Conservation (phyloP, 345 rosid species). For the Firmiana major region DNA sequence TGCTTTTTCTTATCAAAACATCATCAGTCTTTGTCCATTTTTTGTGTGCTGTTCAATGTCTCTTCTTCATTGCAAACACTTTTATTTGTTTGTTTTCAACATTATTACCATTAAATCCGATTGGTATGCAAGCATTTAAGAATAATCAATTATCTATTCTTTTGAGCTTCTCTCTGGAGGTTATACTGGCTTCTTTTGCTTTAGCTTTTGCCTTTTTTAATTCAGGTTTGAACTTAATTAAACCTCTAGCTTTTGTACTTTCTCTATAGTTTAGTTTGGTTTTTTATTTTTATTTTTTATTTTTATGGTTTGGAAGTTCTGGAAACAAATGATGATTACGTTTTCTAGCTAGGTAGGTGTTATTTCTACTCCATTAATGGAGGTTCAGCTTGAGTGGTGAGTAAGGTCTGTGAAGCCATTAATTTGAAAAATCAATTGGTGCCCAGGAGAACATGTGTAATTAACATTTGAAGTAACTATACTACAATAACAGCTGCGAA, state of each 20-base stretch:
- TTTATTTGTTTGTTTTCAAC: neutral
- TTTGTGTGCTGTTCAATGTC: constrained; percentile 19
- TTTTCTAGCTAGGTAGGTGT: neutral
- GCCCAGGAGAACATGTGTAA: constrained; percentile 8
- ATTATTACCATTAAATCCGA: constrained; percentile 5
- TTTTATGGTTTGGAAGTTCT: neutral
- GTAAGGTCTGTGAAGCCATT: neutral
- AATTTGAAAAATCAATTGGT: neutral
- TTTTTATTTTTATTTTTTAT: neutral
- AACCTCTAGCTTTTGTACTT: neutral
- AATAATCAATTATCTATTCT: constrained; percentile 21
- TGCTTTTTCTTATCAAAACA: neutral
- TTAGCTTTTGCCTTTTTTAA: neutral
- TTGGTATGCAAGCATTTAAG: constrained; percentile 9
- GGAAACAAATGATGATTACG: neutral
- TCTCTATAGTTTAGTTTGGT: neutral
- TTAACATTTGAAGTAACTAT: constrained; percentile 21
- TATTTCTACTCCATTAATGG: constrained; percentile 5
- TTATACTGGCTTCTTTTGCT: constrained; percentile 12
- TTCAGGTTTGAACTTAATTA: neutral
- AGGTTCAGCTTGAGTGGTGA: constrained; percentile 16
- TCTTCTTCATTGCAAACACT: constrained; percentile 8
- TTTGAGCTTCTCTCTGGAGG: constrained; percentile 22
- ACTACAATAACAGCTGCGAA: constrained; percentile 8
- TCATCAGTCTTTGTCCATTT: constrained; percentile 18